These are phyloP conservation scores for Termitomyces heimii DNA, from an alignment of 768 basidiomycete species.

Conservation along the genomic window DNA sequence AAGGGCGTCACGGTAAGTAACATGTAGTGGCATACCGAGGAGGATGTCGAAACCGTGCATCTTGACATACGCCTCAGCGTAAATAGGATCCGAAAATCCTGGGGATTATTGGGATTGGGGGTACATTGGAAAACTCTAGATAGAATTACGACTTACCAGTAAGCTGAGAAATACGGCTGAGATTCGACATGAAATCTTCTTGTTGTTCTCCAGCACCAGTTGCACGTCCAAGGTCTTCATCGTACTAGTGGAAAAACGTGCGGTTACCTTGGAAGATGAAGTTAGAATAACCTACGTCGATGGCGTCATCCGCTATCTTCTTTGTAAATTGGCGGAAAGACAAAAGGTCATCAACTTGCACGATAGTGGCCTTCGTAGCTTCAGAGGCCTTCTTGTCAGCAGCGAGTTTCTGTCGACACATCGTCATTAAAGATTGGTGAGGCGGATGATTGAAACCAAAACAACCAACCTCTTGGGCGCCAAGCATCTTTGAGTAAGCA, in stretches of 20 bases:
- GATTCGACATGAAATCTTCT: conserved; percentile 92
- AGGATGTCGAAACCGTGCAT: conserved; percentile 97
- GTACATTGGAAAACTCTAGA: not conserved
- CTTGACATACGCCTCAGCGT: conserved; percentile 96
- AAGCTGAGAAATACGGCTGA: conserved; percentile 88
- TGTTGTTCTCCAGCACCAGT: conserved; percentile 79
- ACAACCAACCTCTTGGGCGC: conserved; percentile 75
- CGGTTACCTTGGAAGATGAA: not conserved
- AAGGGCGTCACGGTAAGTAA: not conserved
- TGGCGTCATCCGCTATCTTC: conserved; percentile 76
- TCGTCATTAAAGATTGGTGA: not conserved
- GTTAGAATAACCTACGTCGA: conserved; percentile 45
- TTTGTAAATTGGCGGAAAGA: conserved; percentile 94
- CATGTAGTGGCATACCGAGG: conserved; percentile 48
- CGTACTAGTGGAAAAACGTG: conserved; percentile 51
- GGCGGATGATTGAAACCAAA: not conserved
- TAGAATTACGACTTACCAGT: conserved; percentile 49
- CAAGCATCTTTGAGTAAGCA: conserved; percentile 94
- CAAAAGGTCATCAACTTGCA: conserved; percentile 92
- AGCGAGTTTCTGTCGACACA: conserved; percentile 64
- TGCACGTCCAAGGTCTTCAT: conserved; percentile 82
- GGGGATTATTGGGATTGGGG: not conserved
- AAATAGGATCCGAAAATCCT: conserved; percentile 98
- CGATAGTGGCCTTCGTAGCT: conserved; percentile 50
- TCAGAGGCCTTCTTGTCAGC: conserved; percentile 88